Conservation (phyloP, 148 eudicot genomes). For the Bassia scoparia region DNA sequence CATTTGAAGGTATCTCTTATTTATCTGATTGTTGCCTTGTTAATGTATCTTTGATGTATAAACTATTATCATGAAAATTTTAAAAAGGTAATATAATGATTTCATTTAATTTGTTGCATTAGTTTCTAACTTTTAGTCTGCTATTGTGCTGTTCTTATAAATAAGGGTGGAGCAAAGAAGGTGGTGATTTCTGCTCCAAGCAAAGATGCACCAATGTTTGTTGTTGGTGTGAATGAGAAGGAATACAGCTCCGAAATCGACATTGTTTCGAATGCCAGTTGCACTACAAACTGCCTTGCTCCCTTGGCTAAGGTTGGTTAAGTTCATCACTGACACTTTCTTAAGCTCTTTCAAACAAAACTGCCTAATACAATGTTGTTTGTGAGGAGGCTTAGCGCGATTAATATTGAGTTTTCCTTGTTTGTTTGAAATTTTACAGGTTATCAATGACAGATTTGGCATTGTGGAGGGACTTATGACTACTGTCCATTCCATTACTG, state of each 20-base stretch:
- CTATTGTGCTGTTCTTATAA: conserved; percentile 9
- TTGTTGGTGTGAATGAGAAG: conserved; percentile 72
- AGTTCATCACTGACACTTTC: background rate
- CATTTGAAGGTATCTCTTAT: conserved; percentile 58
- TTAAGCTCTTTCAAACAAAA: too few relatives aligned
- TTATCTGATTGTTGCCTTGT: background rate
- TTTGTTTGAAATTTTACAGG: conserved; percentile 25
- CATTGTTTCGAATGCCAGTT: conserved; percentile 72
- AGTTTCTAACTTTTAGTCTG: background rate
- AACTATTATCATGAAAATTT: background rate
- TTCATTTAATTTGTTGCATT: background rate
- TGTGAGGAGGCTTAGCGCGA: background rate
- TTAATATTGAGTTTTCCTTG: background rate
- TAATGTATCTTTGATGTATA: background rate
- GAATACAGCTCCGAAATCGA: conserved; percentile 53
- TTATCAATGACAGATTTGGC: conserved; percentile 60
- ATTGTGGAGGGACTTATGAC: conserved; percentile 83
- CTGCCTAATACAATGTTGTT: background rate
- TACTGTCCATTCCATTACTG: conserved; percentile 68
- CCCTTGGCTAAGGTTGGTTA: conserved; percentile 62
- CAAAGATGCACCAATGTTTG: conserved; percentile 74
- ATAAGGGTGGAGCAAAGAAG: conserved; percentile 73
- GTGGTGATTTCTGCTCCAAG: conserved; percentile 71
- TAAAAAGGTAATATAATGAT: too few relatives aligned
- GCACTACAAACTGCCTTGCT: conserved; percentile 88